A percentile compares a stretch with the other conserved stretches of the same genome.
phyloP scores from a whole-genome alignment of 2,329 filamentous ascomycete species.

The Aschersonia sp. region DNA sequence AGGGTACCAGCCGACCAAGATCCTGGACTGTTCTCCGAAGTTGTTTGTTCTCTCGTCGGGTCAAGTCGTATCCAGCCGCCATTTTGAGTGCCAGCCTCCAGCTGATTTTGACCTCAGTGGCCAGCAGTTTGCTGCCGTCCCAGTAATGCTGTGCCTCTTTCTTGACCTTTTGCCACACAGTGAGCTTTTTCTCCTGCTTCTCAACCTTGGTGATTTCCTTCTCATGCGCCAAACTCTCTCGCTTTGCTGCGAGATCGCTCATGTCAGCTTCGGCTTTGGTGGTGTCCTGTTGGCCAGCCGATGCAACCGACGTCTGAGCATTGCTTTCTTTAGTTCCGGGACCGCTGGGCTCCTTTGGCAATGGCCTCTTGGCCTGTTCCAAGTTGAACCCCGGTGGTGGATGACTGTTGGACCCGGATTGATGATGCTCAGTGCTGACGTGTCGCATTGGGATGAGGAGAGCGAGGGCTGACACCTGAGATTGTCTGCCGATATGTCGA shows the following conservation, averaged over 20 bases:
- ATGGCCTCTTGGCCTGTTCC: constrained; percentile 77
- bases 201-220: constrained; percentile 39
- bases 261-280: constrained; percentile 30
- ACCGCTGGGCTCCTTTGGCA: constrained; percentile 38
- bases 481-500: constrained; percentile 30
- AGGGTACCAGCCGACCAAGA: constrained; percentile 80
- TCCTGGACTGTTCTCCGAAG: constrained; percentile 88
- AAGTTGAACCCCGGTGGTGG: constrained; percentile 85
- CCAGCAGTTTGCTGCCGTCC: constrained; percentile 93
- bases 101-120: constrained; percentile 85
- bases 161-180: constrained; percentile 83
- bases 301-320: constrained; percentile 12
- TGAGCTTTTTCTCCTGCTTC: constrained; percentile 74
- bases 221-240: constrained; percentile 45
- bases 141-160: constrained; percentile 90
- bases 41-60: constrained; percentile 83
- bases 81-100: constrained; percentile 86
- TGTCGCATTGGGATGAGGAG: constrained; percentile 41
- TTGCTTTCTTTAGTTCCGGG: constrained; percentile 16
- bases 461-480: constrained; percentile 35
- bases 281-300: constrained; percentile 18
- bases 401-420: constrained; percentile 35
- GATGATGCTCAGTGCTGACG: constrained; percentile 45
- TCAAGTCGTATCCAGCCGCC: constrained; percentile 94
- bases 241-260: constrained; percentile 47